Conservation (phyloP, 352 stramenopile genomes). For the Phytophthora cactorum region DNA sequence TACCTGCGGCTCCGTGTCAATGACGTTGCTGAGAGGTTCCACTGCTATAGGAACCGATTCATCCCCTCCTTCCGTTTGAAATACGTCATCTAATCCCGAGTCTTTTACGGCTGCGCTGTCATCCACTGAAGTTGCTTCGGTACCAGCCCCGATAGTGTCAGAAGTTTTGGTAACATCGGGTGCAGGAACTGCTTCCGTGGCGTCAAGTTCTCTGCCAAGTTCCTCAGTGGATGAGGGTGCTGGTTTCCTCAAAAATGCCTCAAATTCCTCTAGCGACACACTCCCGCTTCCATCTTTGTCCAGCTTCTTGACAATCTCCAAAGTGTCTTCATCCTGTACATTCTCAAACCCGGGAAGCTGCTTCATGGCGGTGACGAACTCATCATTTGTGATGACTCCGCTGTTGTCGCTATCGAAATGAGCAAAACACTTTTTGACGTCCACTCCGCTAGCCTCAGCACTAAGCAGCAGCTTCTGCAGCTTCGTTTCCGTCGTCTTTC, state of each 20-base stretch:
- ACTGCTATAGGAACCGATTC: constrained; percentile 14
- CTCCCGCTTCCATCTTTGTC: constrained; percentile 60
- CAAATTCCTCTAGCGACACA: constrained; percentile 70
- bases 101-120: not conserved
- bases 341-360: constrained; percentile 53
- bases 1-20: not conserved
- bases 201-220: not conserved
- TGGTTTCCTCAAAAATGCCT: constrained; percentile 34
- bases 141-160: not conserved
- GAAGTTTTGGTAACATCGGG: not conserved
- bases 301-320: constrained; percentile 46
- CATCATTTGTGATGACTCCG: constrained; percentile 50
- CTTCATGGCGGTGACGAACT: constrained; percentile 57
- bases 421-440: constrained; percentile 51
- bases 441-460: constrained; percentile 39
- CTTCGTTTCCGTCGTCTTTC: constrained; percentile 21
- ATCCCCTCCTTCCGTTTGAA: constrained; percentile 16
- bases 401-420: constrained; percentile 63
- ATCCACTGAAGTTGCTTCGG: not conserved
- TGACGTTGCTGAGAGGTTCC: not conserved
- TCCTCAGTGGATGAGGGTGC: not conserved
- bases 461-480: constrained; percentile 39
- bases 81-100: not conserved
- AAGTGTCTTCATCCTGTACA: constrained; percentile 42
- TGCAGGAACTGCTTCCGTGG: not conserved